Base-by-base conservation (phyloP, 441 rosid species). In the Populus tomentosa region DNA sequence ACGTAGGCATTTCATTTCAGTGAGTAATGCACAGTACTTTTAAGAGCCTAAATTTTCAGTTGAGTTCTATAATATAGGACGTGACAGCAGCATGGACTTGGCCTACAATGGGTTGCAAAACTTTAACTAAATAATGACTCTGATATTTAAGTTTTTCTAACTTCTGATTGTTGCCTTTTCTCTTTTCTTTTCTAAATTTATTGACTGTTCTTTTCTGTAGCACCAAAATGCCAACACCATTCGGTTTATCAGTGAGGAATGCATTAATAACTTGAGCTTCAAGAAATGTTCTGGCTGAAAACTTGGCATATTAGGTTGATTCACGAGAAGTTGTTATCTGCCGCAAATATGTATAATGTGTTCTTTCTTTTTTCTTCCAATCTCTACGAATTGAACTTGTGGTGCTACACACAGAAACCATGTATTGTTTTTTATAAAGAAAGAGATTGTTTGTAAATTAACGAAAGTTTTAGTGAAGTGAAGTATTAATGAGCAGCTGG, bases 401-500 rank as follows among this genome's bases (percentile, higher is more conserved):
- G 28, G 13, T 4, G 0, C 65, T 61, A 46, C 20, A 20, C 4
- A 5, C 26, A 50, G 68, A 50, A 11, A 26, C 11, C 13, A 64
- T 26, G 36, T 10, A 36, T 11, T 11, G 70, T 20, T 18, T 67
- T 35, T 66, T 32, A 36, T 46, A 10, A 35, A 36, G 62, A 10
- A 24, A 24, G 35, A 69, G 3, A 32, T 18, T 18, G 23, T 21
- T 28, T 38, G 62, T 50, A 33, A 75, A 53, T 14, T 56, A 21
- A 32, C 46, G 10, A 59, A 21, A 26, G 26, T 38, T 61, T 5
- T 46, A 2, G 28, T 16, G 50, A 69, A 16, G 66, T 42, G 59
- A 18, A 23, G 32, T 62, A 74, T 85, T 83, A 56, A 82, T 83
- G 80, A 65, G 66, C 64, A 72, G 5, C 50, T n/a, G 13, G 24